Evolutionary conservation across 148 eudicot species (phyloP).

Genomic region (Camellia lanceoleosa): DNA sequence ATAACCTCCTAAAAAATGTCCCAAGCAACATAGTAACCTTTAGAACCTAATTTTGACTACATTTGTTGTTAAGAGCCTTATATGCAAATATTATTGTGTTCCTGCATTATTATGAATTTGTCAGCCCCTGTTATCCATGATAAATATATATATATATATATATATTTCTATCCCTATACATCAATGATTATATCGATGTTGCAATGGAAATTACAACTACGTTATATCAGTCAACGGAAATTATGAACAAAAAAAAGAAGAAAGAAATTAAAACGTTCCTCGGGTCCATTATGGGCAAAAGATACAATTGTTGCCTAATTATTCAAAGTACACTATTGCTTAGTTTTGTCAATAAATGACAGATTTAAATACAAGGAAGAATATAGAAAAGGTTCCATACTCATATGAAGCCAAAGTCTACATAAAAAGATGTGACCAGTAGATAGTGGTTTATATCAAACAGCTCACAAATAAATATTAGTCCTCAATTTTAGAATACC

Average conservation of each 20-base stretch:
- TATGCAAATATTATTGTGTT: background rate
- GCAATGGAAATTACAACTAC: background rate
- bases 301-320: background rate
- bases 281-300: background rate
- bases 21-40: background rate
- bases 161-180: background rate
- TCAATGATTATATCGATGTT: background rate
- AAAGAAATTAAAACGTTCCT: background rate
- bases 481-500: slow-evolving; percentile 3
- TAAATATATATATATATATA: background rate
- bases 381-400: background rate
- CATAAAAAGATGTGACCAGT: background rate
- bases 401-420: background rate
- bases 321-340: background rate
- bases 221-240: background rate
- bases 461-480: background rate
- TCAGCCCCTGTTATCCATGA: background rate
- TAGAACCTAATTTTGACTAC: no score
- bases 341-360: background rate
- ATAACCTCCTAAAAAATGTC: background rate
- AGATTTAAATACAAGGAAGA: background rate
- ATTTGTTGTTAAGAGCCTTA: background rate
- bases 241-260: background rate
- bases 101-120: background rate
- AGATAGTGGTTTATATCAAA: background rate